Conservation (phyloP, 1,284 basidiomycete species). For the Cutaneotrichosporon sp. region DNA sequence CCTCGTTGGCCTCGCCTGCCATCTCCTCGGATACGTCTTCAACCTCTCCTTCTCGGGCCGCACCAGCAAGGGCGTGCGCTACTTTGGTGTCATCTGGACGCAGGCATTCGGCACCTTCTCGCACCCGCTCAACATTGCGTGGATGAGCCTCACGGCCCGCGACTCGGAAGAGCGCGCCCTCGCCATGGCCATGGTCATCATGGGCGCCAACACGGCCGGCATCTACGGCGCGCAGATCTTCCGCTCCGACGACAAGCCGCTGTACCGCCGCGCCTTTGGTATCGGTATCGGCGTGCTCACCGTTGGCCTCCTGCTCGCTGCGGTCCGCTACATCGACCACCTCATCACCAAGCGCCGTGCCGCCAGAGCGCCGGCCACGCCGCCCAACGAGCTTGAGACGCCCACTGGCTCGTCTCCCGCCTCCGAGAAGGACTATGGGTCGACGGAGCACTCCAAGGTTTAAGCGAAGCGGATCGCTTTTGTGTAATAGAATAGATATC, state of each 20-base stretch:
- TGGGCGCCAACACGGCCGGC: constrained; percentile 39
- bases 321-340: constrained; percentile 1
- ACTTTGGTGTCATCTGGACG: constrained; percentile 36
- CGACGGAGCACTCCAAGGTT: neutral
- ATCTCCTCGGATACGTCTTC: constrained; percentile 35
- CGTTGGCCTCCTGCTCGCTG: constrained; percentile 28
- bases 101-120: constrained; percentile 37
- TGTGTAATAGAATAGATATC: neutral
- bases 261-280: constrained; percentile 36
- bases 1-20: constrained; percentile 28
- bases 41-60: constrained; percentile 33
- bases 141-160: constrained; percentile 32
- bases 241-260: constrained; percentile 37
- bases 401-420: neutral
- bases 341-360: constrained; percentile 2
- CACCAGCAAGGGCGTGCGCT: constrained; percentile 23
- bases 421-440: constrained; percentile 1
- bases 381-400: neutral
- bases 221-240: constrained; percentile 42
- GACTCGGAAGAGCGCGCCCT: constrained; percentile 33
- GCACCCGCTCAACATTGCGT: constrained; percentile 40
- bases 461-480: neutral
- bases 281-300: constrained; percentile 33
- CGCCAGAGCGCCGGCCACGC: neutral
- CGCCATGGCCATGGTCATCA: constrained; percentile 38